Percentiles rank a stretch among this genome's conserved stretches.
These are phyloP conservation scores for Bathelium albidoporum DNA, from an alignment of 495 filamentous ascomycete species.

Conservation along the genomic window DNA sequence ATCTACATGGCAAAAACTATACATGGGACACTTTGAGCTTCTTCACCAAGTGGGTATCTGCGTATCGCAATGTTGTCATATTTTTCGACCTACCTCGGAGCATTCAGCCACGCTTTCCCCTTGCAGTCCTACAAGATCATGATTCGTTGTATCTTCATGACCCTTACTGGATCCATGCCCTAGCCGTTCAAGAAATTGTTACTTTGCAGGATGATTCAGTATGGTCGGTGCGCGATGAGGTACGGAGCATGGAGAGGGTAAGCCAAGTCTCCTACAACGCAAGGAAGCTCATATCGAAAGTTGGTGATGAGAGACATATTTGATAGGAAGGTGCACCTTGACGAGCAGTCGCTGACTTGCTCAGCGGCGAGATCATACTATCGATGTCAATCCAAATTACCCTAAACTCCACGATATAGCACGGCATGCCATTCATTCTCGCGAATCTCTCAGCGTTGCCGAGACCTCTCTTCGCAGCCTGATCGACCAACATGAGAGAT, in stretches of 20 bases:
- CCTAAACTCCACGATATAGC: neutral
- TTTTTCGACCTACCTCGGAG: neutral
- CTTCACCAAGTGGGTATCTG: neutral
- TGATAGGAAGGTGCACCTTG: neutral
- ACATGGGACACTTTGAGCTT: neutral
- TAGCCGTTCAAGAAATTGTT: neutral
- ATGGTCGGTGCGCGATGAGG: neutral
- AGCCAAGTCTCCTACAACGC: neutral
- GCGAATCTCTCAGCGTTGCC: neutral
- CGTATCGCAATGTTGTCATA: neutral
- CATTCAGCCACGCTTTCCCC: neutral
- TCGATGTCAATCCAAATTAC: neutral
- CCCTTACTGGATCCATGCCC: neutral
- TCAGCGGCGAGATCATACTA: neutral
- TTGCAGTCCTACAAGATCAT: neutral
- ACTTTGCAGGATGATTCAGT: neutral
- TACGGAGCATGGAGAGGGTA: neutral
- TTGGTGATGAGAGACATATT: no score
- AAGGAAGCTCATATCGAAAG: no score
- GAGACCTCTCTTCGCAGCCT: neutral
- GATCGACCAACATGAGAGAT: neutral
- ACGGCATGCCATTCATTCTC: neutral
- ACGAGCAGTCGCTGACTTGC: neutral
- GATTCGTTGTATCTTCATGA: neutral
- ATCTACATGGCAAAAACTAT: slow-evolving; percentile 1